Evolutionary conservation across 2,329 filamentous ascomycete species (phyloP).

Genomic region (Paecilomyces variotii): DNA sequence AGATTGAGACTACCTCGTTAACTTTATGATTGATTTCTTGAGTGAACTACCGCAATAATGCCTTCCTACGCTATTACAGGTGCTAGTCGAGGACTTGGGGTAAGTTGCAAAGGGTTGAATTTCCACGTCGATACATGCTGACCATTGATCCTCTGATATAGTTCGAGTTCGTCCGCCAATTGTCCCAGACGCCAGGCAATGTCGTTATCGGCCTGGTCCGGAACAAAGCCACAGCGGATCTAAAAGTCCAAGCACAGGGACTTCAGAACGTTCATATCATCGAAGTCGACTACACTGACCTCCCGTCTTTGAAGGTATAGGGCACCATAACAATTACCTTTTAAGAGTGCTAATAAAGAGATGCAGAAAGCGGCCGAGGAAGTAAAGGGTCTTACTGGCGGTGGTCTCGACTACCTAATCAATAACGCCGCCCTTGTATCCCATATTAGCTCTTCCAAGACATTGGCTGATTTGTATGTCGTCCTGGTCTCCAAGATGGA

Average conservation of each 20-base stretch:
- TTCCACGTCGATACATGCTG: background rate
- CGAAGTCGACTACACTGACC: constrained; percentile 38
- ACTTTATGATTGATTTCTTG: background rate
- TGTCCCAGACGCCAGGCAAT: constrained; percentile 39
- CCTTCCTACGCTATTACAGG: constrained; percentile 18
- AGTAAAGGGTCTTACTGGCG: constrained; percentile 10
- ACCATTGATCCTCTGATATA: constrained; percentile 13
- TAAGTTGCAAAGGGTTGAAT: background rate
- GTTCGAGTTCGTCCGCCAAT: constrained; percentile 44
- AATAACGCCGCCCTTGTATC: constrained; percentile 41
- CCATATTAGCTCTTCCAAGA: constrained; percentile 17
- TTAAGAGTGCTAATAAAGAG: background rate
- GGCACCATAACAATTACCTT: background rate
- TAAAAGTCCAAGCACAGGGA: constrained; percentile 34
- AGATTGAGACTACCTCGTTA: background rate
- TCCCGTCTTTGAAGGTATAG: constrained; percentile 30
- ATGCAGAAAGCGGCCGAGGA: constrained; percentile 9
- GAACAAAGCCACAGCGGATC: constrained; percentile 38
- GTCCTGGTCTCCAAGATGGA: constrained; percentile 2
- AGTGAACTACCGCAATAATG: constrained; percentile 4
- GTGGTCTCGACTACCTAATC: constrained; percentile 44
- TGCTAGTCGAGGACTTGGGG: constrained; percentile 16
- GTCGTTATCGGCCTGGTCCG: constrained; percentile 43
- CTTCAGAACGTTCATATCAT: constrained; percentile 28
- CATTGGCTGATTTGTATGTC: constrained; percentile 35